phyloP scores from a whole-genome alignment of 768 basidiomycete genomes.

The Lenzites betulinus region DNA sequence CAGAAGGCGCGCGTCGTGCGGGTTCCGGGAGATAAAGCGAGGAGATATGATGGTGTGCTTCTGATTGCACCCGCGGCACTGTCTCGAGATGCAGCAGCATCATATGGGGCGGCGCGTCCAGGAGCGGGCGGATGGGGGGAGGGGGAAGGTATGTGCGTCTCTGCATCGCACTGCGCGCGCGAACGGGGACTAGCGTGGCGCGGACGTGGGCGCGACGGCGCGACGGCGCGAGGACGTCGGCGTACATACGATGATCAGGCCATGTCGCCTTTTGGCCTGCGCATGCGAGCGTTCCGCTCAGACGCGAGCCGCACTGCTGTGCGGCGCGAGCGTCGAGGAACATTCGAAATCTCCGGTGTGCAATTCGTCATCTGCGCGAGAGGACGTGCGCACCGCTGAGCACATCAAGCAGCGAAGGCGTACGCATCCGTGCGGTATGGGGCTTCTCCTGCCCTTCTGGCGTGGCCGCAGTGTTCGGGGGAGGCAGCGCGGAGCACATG shows the following conservation, averaged over 20 bases:
- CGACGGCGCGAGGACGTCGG: background rate
- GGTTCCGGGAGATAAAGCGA: slow-evolving; percentile 7
- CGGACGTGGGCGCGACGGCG: background rate
- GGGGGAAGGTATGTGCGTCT: too few relatives aligned
- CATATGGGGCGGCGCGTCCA: background rate
- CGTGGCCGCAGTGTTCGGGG: background rate
- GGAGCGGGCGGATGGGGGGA: background rate
- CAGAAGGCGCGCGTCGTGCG: slow-evolving; percentile 3
- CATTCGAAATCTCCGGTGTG: slow-evolving; percentile 2
- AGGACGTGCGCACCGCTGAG: background rate
- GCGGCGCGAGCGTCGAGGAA: slow-evolving; percentile 3
- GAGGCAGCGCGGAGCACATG: background rate
- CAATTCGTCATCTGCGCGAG: slow-evolving; percentile 10
- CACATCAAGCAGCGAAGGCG: background rate
- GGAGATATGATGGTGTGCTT: slow-evolving; percentile 8
- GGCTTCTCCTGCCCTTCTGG: slow-evolving; percentile 8
- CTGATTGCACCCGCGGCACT: slow-evolving; percentile 10
- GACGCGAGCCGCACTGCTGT: slow-evolving; percentile 11
- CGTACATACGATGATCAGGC: background rate
- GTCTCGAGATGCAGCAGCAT: background rate
- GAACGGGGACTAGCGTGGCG: background rate
- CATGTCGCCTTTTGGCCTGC: background rate
- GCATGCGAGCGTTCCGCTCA: too few relatives aligned
- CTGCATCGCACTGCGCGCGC: too few relatives aligned
- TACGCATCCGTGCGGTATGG: background rate